These are phyloP conservation scores for Plasmodium billcollinsi DNA, from an alignment of 169 alveolate genomes.

Conservation along the genomic window DNA sequence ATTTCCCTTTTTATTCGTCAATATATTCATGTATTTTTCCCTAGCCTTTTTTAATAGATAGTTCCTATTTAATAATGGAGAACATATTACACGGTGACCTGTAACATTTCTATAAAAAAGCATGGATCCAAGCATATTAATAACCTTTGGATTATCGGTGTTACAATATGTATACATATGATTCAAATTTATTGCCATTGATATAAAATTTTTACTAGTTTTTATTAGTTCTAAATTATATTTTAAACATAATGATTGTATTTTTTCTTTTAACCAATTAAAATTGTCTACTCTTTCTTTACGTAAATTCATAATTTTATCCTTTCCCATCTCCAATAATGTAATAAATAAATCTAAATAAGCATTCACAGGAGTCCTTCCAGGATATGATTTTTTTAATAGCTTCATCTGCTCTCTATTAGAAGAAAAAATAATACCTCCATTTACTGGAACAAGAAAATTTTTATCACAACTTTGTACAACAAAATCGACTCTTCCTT, in stretches of 20 bases:
- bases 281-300: slow-evolving; percentile 56
- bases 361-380: slow-evolving; percentile 71
- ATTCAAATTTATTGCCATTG: slow-evolving; percentile 73
- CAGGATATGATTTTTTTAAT: slow-evolving; percentile 68
- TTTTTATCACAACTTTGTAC: slow-evolving; percentile 77
- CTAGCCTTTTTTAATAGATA: background rate
- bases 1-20: background rate
- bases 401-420: slow-evolving; percentile 24
- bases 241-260: slow-evolving; percentile 18
- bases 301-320: slow-evolving; percentile 48
- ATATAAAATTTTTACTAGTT: slow-evolving; percentile 57
- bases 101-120: slow-evolving; percentile 77
- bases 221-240: slow-evolving; percentile 52
- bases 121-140: slow-evolving; percentile 42
- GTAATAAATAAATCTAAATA: slow-evolving; percentile 73
- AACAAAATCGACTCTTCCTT: slow-evolving; percentile 66
- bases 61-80: slow-evolving; percentile 34
- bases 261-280: slow-evolving; percentile 27
- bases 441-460: slow-evolving; percentile 67
- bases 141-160: slow-evolving; percentile 23
- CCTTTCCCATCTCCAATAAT: slow-evolving; percentile 64
- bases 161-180: slow-evolving; percentile 22
- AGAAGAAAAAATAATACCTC: slow-evolving; percentile 59
- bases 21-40: background rate
- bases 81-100: slow-evolving; percentile 71